These are phyloP conservation scores for Apophysomyces trapeziformis DNA, from an alignment of 371 early-diverging fungal genomes.

Conservation along the genomic window DNA sequence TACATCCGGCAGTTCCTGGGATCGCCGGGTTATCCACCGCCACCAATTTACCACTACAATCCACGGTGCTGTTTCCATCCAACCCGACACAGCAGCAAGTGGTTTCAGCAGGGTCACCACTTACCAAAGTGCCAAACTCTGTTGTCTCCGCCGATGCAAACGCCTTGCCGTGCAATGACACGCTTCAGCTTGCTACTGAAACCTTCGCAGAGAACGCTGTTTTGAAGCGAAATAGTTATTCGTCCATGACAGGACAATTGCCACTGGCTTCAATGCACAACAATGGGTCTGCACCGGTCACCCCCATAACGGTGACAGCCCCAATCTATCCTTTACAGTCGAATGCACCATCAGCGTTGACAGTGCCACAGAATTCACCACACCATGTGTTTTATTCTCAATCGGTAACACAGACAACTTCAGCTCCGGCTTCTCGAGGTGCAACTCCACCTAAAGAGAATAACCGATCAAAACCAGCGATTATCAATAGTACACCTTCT, in stretches of 20 bases:
- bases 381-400: neutral
- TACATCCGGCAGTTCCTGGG: neutral
- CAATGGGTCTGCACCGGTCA: constrained; percentile 1
- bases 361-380: no score
- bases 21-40: neutral
- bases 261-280: neutral
- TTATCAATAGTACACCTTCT: constrained; percentile 26
- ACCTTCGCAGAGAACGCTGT: neutral
- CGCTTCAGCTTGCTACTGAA: neutral
- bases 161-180: neutral
- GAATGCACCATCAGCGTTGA: no score
- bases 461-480: neutral
- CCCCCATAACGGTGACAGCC: neutral
- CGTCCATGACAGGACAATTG: neutral
- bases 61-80: neutral
- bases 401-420: neutral
- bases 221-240: neutral
- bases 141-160: neutral
- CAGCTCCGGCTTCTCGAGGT: constrained; percentile 4
- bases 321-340: neutral
- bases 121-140: no score
- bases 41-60: neutral
- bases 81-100: neutral
- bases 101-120: no score
- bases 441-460: constrained; percentile 2